These are phyloP conservation scores for Pseudopyricularia javanii DNA, from an alignment of 2,329 filamentous ascomycete species.

Conservation along the genomic window DNA sequence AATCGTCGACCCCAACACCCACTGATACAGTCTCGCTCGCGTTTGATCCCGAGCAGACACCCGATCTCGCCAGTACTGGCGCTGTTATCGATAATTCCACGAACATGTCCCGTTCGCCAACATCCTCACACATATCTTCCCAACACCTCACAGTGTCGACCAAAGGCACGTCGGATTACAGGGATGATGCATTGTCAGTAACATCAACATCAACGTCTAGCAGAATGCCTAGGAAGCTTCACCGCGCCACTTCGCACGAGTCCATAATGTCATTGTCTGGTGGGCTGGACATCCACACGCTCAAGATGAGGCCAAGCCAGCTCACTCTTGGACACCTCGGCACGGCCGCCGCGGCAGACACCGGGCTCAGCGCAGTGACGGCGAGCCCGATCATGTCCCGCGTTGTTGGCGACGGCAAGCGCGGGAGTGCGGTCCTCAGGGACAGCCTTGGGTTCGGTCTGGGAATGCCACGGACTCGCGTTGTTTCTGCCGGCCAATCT, in stretches of 20 bases:
- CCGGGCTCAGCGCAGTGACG: slow-evolving; percentile 44
- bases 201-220: slow-evolving; percentile 10
- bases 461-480: slow-evolving; percentile 15
- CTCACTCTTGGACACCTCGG: slow-evolving; percentile 46
- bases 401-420: slow-evolving; percentile 22
- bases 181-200: slow-evolving; percentile 16
- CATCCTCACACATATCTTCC: neutral
- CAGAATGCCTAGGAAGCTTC: slow-evolving; percentile 26
- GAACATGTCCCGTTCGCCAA: neutral
- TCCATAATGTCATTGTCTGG: slow-evolving; percentile 79
- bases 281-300: slow-evolving; percentile 80
- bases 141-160: neutral
- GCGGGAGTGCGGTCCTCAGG: slow-evolving; percentile 45
- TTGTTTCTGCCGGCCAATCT: slow-evolving; percentile 10
- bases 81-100: neutral
- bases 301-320: slow-evolving; percentile 65
- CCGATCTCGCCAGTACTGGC: neutral
- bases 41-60: neutral
- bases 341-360: slow-evolving; percentile 35
- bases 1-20: neutral
- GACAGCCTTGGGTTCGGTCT: slow-evolving; percentile 32
- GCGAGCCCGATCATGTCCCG: slow-evolving; percentile 44
- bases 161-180: slow-evolving; percentile 8
- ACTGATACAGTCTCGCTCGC: neutral
- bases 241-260: slow-evolving; percentile 66